A percentile compares a stretch with the other conserved stretches of the same genome.
These are phyloP conservation scores for Cucurbita argyrosperma DNA, from an alignment of 306 rosid genomes.

Conservation along the genomic window DNA sequence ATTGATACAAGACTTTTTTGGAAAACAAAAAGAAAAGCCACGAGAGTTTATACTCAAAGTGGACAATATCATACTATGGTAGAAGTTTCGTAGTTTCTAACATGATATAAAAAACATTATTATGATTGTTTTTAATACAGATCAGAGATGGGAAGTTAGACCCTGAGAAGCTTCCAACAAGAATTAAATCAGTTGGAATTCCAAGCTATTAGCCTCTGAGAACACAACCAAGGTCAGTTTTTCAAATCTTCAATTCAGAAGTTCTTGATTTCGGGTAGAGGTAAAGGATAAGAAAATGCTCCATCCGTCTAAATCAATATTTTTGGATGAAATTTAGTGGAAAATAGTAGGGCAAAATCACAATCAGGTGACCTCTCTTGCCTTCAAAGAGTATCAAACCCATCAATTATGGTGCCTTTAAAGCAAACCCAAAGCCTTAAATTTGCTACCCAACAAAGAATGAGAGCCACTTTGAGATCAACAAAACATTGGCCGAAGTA, in stretches of 20 bases:
- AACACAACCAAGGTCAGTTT: neutral
- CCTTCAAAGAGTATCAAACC: neutral
- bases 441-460: neutral
- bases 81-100: too few relatives aligned
- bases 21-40: too few relatives aligned
- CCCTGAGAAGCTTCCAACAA: neutral
- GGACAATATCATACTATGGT: too few relatives aligned
- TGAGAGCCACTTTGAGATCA: neutral
- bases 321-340: neutral
- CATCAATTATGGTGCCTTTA: neutral
- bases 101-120: neutral
- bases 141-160: neutral
- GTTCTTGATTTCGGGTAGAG: too few relatives aligned
- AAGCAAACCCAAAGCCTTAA: neutral
- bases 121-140: too few relatives aligned
- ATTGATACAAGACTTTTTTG: fast-evolving
- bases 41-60: too few relatives aligned
- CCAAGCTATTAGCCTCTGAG: too few relatives aligned
- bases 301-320: neutral
- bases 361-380: neutral
- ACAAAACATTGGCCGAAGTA: neutral
- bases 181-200: neutral
- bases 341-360: neutral
- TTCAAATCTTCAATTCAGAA: too few relatives aligned
- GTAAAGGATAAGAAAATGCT: too few relatives aligned